Percentiles rank a stretch among this genome's conserved stretches.
Evolutionary conservation across 805 yeast species (phyloP).

Genomic region (Wickerhamiella occidentalis): DNA sequence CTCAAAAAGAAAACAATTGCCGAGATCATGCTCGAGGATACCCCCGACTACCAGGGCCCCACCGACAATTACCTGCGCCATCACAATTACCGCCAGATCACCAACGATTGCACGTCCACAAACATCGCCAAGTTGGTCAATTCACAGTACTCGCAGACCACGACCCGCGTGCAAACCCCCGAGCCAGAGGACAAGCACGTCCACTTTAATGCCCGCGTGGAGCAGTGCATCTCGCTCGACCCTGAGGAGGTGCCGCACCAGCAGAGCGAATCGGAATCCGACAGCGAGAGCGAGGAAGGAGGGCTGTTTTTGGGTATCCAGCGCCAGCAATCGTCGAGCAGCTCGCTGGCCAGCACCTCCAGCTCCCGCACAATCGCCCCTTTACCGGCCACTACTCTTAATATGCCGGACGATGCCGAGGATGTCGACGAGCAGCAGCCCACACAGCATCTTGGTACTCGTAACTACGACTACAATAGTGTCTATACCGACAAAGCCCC

Average conservation of each 20-base stretch:
- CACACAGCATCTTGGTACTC: constrained; percentile 15
- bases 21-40: constrained; percentile 50
- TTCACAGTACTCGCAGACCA: constrained; percentile 22
- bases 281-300: constrained; percentile 49
- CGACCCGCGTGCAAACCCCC: neutral
- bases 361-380: constrained; percentile 42
- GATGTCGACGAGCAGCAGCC: constrained; percentile 38
- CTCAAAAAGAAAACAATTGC: constrained; percentile 76
- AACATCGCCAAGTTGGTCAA: constrained; percentile 26
- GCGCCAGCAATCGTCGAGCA: constrained; percentile 25
- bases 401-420: constrained; percentile 50
- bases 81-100: constrained; percentile 30
- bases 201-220: constrained; percentile 88
- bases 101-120: constrained; percentile 21
- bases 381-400: constrained; percentile 77
- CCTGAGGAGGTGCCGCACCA: constrained; percentile 15
- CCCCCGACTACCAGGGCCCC: constrained; percentile 14
- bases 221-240: constrained; percentile 78
- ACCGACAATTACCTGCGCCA: constrained; percentile 28
- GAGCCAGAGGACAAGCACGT: constrained; percentile 45
- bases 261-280: constrained; percentile 15
- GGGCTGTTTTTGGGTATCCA: constrained; percentile 53
- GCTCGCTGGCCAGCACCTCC: constrained; percentile 10
- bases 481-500: constrained; percentile 14
- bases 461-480: constrained; percentile 18